phyloP scores from a whole-genome alignment of 2,329 filamentous ascomycete species.

The Trichoderma aggressivum region DNA sequence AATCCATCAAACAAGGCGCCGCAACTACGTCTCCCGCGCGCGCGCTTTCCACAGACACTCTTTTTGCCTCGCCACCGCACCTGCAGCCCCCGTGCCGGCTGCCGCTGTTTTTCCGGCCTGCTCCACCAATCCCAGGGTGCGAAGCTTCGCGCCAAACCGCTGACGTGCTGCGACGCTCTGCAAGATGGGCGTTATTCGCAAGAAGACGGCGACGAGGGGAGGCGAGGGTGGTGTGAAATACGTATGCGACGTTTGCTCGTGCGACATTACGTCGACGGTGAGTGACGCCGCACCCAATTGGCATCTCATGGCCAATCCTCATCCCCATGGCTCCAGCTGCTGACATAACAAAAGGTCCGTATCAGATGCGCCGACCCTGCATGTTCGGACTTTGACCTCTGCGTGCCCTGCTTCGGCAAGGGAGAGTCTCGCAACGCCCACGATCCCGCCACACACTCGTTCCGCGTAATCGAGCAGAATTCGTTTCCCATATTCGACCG shows the following conservation, averaged over 20 bases:
- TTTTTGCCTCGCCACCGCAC: not conserved
- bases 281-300: conserved; percentile 34
- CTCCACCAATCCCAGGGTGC: conserved; percentile 16
- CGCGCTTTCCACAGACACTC: conserved; percentile 22
- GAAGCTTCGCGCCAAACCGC: conserved; percentile 11
- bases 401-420: conserved; percentile 88
- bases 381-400: conserved; percentile 94
- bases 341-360: conserved; percentile 62
- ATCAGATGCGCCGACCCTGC: conserved; percentile 82
- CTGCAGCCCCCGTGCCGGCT: not conserved
- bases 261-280: conserved; percentile 95
- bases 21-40: conserved; percentile 19
- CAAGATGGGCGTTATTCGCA: conserved; percentile 87
- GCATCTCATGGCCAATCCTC: not conserved
- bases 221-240: conserved; percentile 91
- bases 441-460: conserved; percentile 81
- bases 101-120: conserved; percentile 16
- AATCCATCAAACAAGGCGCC: conserved; percentile 32
- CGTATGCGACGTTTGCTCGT: conserved; percentile 94
- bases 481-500: conserved; percentile 93
- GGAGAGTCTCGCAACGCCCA: conserved; percentile 79
- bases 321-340: conserved; percentile 7
- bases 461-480: conserved; percentile 94
- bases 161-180: conserved; percentile 2
- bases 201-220: conserved; percentile 83